Conservation (phyloP, 2,329 filamentous ascomycete species). For the Penicillium janthinellum region DNA sequence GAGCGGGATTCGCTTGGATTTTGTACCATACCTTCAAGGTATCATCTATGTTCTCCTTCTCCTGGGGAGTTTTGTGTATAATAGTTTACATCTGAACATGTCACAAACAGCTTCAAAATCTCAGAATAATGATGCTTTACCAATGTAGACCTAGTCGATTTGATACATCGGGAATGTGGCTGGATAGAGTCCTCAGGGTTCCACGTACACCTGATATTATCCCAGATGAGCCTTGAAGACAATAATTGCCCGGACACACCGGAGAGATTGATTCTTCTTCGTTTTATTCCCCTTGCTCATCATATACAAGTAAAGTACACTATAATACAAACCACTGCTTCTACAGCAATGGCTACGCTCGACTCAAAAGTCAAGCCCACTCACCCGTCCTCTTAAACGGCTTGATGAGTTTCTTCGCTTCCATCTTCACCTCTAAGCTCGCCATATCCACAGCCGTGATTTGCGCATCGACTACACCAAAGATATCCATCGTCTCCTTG, state of each 20-base stretch:
- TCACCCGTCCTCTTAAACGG: conserved; percentile 37
- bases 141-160: background rate
- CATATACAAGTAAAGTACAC: conserved; percentile 17
- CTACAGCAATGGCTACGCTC: background rate
- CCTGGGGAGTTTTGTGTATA: background rate
- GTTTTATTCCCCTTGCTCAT: background rate
- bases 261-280: background rate
- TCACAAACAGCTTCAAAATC: background rate
- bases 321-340: conserved; percentile 11
- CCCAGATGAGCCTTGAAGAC: background rate
- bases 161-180: background rate
- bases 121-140: background rate
- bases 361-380: conserved; percentile 28
- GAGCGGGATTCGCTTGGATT: background rate
- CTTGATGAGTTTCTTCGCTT: conserved; percentile 36
- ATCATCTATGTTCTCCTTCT: background rate
- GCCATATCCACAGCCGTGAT: conserved; percentile 39
- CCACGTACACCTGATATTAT: no score
- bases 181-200: no score
- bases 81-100: background rate
- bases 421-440: conserved; percentile 34
- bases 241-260: background rate
- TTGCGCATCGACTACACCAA: conserved; percentile 39
- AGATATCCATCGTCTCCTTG: conserved; percentile 30
- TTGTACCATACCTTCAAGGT: no score